These are phyloP conservation scores for Suillus clintonianus DNA, from an alignment of 768 basidiomycete species.

Conservation along the genomic window DNA sequence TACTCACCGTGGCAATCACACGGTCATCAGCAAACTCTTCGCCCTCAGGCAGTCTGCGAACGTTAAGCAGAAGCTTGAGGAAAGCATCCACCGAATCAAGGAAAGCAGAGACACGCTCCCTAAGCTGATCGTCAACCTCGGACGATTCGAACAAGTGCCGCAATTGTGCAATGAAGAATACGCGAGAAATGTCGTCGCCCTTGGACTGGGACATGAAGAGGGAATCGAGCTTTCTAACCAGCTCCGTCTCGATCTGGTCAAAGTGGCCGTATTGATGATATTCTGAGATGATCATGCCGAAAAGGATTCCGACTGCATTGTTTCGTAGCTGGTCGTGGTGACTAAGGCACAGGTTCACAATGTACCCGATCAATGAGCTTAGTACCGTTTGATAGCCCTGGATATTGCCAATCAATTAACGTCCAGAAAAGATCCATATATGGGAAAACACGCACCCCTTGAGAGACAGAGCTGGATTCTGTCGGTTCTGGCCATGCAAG, in stretches of 20 bases:
- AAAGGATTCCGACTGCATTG: constrained; percentile 90
- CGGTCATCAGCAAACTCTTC: constrained; percentile 95
- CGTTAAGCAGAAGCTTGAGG: constrained; percentile 84
- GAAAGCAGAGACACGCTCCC: constrained; percentile 77
- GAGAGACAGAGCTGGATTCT: constrained; percentile 50
- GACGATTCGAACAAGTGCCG: constrained; percentile 87
- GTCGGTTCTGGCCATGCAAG: constrained; percentile 73
- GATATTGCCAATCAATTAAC: constrained; percentile 1
- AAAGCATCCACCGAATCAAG: constrained; percentile 90
- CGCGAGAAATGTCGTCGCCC: constrained; percentile 86
- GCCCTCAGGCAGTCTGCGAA: constrained; percentile 87
- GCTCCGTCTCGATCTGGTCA: constrained; percentile 86
- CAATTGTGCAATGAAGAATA: constrained; percentile 90
- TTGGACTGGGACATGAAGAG: constrained; percentile 93
- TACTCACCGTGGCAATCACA: constrained; percentile 80
- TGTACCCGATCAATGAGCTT: constrained; percentile 81
- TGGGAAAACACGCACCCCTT: constrained; percentile 57
- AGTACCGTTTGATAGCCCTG: constrained; percentile 87
- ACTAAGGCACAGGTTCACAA: constrained; percentile 90
- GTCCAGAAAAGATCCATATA: background rate
- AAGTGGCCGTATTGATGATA: constrained; percentile 85
- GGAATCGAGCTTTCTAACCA: constrained; percentile 87
- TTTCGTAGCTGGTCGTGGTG: constrained; percentile 91
- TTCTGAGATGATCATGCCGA: constrained; percentile 93
- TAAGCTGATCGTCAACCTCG: constrained; percentile 76